Conservation (phyloP, 2,329 filamentous ascomycete genomes). For the Boeremia exigua region DNA sequence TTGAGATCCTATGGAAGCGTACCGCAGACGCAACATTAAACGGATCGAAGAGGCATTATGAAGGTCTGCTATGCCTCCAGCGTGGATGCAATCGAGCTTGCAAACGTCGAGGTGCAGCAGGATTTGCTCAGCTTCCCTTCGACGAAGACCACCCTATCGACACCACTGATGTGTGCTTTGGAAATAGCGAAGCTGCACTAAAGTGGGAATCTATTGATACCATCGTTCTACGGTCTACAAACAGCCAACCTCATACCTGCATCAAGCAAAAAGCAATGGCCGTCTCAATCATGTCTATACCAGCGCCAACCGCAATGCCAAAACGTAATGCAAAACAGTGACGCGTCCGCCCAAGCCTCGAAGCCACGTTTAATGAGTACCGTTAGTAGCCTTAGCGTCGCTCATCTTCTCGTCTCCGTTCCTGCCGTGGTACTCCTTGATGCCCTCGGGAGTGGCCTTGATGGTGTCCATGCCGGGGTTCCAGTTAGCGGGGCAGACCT, state of each 20-base stretch:
- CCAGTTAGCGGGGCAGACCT: slow-evolving; percentile 53
- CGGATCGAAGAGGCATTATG: slow-evolving; percentile 36
- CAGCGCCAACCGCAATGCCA: slow-evolving; percentile 23
- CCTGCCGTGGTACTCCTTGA: slow-evolving; percentile 48
- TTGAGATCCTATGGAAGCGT: slow-evolving; percentile 43
- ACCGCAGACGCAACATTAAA: slow-evolving; percentile 42
- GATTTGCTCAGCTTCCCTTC: slow-evolving; percentile 49
- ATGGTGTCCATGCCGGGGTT: slow-evolving; percentile 49
- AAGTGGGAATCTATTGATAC: slow-evolving; percentile 6
- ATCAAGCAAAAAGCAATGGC: background rate
- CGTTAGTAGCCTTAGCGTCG: slow-evolving; percentile 39
- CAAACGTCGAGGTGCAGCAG: slow-evolving; percentile 46
- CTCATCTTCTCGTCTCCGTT: slow-evolving; percentile 46
- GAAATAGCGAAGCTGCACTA: slow-evolving; percentile 43
- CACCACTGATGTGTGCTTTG: slow-evolving; percentile 44
- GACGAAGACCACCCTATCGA: slow-evolving; percentile 44
- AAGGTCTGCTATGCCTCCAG: slow-evolving; percentile 48
- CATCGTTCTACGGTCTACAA: slow-evolving; percentile 10
- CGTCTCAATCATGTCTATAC: slow-evolving; percentile 18
- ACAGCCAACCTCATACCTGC: slow-evolving; percentile 1
- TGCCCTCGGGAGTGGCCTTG: slow-evolving; percentile 50
- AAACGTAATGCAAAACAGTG: slow-evolving; percentile 10
- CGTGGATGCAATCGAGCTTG: slow-evolving; percentile 49
- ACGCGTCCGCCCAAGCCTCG: background rate
- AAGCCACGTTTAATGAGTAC: slow-evolving; percentile 20